Evolutionary conservation across 257 asterid species (phyloP).

Genomic region (Salvia miltiorrhiza): DNA sequence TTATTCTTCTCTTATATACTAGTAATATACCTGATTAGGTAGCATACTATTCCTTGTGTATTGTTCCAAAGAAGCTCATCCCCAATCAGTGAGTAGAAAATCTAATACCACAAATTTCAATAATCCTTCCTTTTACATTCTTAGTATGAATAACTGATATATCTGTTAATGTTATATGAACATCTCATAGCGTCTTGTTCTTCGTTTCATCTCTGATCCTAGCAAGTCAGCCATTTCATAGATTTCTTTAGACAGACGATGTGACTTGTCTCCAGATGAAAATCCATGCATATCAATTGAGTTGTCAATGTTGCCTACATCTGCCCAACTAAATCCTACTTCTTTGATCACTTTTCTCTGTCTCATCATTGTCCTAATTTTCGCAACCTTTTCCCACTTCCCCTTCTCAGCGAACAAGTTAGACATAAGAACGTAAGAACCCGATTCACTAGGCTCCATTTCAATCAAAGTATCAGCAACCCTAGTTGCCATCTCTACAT

Average conservation of each 20-base stretch:
- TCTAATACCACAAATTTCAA: too few species aligned
- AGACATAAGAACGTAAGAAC: slow-evolving; percentile 82
- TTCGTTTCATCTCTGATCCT: slow-evolving; percentile 68
- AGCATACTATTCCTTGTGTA: too few species aligned
- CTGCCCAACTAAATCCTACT: slow-evolving; percentile 92
- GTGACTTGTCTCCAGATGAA: slow-evolving; percentile 84
- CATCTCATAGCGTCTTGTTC: slow-evolving; percentile 20
- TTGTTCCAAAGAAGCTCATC: too few species aligned
- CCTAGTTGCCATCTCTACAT: slow-evolving; percentile 68
- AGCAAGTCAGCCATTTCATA: slow-evolving; percentile 64
- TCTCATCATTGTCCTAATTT: slow-evolving; percentile 75
- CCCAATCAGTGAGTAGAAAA: too few species aligned
- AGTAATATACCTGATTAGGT: too few species aligned
- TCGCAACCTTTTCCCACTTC: slow-evolving; percentile 84
- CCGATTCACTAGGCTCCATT: slow-evolving; percentile 71
- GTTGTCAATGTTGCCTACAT: slow-evolving; percentile 48
- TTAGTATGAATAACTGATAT: not conserved
- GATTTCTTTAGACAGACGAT: slow-evolving; percentile 52
- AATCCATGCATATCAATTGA: slow-evolving; percentile 62
- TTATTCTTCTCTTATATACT: too few species aligned
- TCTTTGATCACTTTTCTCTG: slow-evolving; percentile 69
- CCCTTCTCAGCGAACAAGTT: slow-evolving; percentile 94
- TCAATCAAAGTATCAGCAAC: slow-evolving; percentile 54
- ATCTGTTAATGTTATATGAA: slow-evolving; percentile 1
- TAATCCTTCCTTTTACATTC: not conserved